A percentile compares a stretch with the other conserved stretches of the same genome.
phyloP scores from a whole-genome alignment of 2,329 filamentous ascomycete species.

The Penicillium thymicola region DNA sequence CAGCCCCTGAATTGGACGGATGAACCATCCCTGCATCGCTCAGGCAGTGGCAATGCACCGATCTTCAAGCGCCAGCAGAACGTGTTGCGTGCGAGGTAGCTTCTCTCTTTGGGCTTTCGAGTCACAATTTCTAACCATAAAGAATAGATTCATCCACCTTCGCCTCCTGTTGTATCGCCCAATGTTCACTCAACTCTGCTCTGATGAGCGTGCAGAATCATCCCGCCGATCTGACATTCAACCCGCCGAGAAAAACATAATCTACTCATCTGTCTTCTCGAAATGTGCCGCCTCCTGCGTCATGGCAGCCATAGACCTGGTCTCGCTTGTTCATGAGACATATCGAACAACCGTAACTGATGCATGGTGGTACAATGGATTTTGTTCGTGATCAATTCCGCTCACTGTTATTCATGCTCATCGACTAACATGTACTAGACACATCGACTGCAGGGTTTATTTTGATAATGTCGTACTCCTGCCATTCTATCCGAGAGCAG shows the following conservation, averaged over 20 bases:
- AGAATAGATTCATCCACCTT: slow-evolving; percentile 32
- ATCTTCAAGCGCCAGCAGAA: slow-evolving; percentile 28
- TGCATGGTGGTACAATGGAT: slow-evolving; percentile 42
- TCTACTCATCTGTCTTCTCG: slow-evolving; percentile 26
- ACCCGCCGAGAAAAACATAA: slow-evolving; percentile 15
- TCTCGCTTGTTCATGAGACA: slow-evolving; percentile 30
- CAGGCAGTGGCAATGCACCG: slow-evolving; percentile 1
- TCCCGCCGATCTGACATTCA: slow-evolving; percentile 4
- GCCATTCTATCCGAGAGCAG: slow-evolving; percentile 20
- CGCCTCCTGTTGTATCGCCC: slow-evolving; percentile 34
- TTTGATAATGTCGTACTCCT: slow-evolving; percentile 30
- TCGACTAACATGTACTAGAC: slow-evolving; percentile 16
- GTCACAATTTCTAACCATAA: background rate
- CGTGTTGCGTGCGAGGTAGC: slow-evolving; percentile 29
- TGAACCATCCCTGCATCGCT: background rate
- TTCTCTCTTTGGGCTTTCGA: background rate
- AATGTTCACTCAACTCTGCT: slow-evolving; percentile 35
- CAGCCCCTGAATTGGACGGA: slow-evolving; percentile 25
- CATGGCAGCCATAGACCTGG: slow-evolving; percentile 29
- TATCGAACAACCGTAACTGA: slow-evolving; percentile 27
- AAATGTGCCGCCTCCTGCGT: slow-evolving; percentile 35
- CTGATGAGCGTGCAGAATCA: slow-evolving; percentile 17
- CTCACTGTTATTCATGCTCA: background rate
- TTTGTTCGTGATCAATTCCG: slow-evolving; percentile 28
- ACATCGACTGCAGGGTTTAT: slow-evolving; percentile 33